A percentile compares a stretch with the other conserved stretches of the same genome.
Evolutionary conservation across 495 filamentous ascomycete genomes (phyloP).

Genomic region (Neurospora sp.): DNA sequence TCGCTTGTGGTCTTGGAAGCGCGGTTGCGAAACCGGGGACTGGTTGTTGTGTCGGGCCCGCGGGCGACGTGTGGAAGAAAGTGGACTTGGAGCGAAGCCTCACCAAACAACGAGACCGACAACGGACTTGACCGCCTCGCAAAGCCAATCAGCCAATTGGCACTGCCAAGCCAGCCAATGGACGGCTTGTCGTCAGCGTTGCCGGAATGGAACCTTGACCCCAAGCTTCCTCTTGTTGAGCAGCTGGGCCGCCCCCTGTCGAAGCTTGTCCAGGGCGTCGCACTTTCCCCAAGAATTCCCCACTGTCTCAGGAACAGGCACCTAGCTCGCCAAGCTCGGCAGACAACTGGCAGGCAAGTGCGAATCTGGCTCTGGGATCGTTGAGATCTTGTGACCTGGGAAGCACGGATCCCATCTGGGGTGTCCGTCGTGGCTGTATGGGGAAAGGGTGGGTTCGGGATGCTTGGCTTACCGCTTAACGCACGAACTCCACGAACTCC

Average conservation of each 20-base stretch:
- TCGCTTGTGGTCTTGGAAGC: background rate
- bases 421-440: background rate
- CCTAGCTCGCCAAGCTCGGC: background rate
- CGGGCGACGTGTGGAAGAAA: background rate
- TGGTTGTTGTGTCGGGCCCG: background rate
- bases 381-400: background rate
- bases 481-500: background rate
- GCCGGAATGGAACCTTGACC: background rate
- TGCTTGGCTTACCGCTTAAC: background rate
- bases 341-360: background rate
- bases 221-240: background rate
- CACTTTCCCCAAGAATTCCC: background rate
- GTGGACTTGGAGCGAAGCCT: background rate
- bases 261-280: background rate
- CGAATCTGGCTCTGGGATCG: background rate
- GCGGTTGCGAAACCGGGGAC: background rate
- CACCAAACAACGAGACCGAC: background rate
- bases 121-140: background rate
- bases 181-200: background rate
- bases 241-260: background rate
- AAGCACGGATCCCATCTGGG: background rate
- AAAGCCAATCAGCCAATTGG: background rate
- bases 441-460: background rate
- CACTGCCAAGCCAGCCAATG: background rate
- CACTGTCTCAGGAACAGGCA: background rate